Evolutionary conservation across 805 yeast genomes (phyloP).

Genomic region (Candida andamanensis): DNA sequence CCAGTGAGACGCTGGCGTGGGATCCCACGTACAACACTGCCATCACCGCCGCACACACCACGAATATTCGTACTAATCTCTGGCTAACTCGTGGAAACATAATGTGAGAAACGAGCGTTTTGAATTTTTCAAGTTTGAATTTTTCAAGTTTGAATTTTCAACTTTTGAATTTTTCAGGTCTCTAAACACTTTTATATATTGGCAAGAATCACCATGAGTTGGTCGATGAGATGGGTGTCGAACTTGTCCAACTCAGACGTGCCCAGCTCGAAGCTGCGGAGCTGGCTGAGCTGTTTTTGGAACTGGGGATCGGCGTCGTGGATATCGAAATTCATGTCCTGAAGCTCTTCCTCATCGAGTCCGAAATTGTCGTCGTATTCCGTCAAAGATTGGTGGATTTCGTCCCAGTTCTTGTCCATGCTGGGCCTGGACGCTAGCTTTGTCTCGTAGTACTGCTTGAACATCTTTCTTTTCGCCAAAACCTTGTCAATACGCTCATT

Average conservation of each 20-base stretch:
- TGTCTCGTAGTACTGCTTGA: conserved; percentile 26
- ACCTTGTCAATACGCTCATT: conserved; percentile 33
- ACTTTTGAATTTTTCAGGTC: no score
- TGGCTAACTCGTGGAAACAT: no score
- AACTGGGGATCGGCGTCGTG: conserved; percentile 13
- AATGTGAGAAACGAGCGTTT: no score
- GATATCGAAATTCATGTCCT: conserved; percentile 35
- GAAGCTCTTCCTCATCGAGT: conserved; percentile 33
- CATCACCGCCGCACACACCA: no score
- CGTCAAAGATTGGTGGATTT: conserved; percentile 30
- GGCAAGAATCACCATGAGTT: conserved; percentile 5
- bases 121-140: no score
- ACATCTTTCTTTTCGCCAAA: conserved; percentile 32
- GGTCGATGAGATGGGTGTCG: conserved; percentile 9
- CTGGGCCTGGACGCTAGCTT: conserved; percentile 13
- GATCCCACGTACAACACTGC: no score
- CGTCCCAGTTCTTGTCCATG: conserved; percentile 41
- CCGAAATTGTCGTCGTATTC: conserved; percentile 32
- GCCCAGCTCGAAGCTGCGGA: conserved; percentile 14
- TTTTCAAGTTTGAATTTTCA: no score
- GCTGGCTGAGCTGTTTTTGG: conserved; percentile 9
- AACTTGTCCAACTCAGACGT: conserved; percentile 30
- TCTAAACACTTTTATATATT: no score
- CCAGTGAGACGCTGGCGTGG: no score
- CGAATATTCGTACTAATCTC: no score